Evolutionary conservation across 164 flowering plant genomes (phyloP), one percentile per base, ranked within the genome.

Genomic region (Chimonanthus salicifolius): DNA sequence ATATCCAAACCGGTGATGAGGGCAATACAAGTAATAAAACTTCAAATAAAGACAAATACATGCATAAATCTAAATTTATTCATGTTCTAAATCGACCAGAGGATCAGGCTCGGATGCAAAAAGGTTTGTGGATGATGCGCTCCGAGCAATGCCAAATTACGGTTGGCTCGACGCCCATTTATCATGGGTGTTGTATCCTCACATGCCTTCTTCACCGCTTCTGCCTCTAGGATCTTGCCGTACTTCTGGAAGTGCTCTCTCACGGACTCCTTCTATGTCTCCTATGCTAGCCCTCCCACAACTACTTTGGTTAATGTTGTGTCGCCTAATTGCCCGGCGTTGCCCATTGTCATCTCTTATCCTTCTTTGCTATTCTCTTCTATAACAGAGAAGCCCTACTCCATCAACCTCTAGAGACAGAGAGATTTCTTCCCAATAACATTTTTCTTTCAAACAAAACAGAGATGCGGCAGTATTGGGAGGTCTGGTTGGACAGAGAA

Each of bases 201-300:
- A 60, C 98, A 94, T 4, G 98, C 97, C 82, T 81, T 90, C 84
- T 82, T 92, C 43, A 97, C 98, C 4, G 94, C 84, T 68, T 94
- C 98, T 1, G 97, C 78, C 0, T 94, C 99, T 63, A 91, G 73
- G 82, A 94, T 92, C 80, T 94, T 93, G 15, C 99, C 99, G 70
- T 78, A 94, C 88, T 89, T 82, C 49, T 88, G 87, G 71, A 92
- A 94, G 72, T 94, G 90, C 13, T 87, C 88, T 71, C 85, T 81
- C 87, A 94, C 71, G 68, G 86, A 83, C 47, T 94, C 97, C 76
- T 80, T 90, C 4, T 91, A 97, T 43, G 99, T 92, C 78, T 94
- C 99, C 99, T 98, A 94, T 0, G 98, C 98, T 47, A 94, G 72
- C 2, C 99, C 99, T 16, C 99, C 99, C 0, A 94, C 99, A 64